Evolutionary conservation across 1,284 basidiomycete species (phyloP).

Genomic region (Pseudozyma sp.): DNA sequence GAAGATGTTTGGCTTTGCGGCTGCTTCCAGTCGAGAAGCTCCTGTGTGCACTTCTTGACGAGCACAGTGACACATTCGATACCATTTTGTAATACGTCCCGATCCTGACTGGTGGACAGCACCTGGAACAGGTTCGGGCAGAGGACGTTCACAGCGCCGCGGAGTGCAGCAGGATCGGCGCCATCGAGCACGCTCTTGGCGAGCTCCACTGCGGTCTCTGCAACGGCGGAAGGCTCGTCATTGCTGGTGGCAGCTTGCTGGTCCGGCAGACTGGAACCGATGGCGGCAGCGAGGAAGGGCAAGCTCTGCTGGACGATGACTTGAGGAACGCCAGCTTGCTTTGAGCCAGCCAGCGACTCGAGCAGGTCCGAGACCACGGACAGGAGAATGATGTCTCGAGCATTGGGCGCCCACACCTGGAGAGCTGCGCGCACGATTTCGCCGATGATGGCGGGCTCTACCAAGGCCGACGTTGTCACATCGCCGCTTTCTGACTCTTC

Average conservation of each 20-base stretch:
- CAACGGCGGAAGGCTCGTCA: conserved; percentile 35
- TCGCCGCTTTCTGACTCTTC: conserved; percentile 72
- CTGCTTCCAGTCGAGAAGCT: conserved; percentile 75
- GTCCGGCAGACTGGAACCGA: conserved; percentile 70
- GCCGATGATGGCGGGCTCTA: conserved; percentile 44
- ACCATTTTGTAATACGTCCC: conserved; percentile 75
- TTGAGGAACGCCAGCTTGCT: conserved; percentile 75
- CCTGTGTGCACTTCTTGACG: conserved; percentile 85
- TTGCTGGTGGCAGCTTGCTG: conserved; percentile 12
- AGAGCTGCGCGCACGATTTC: conserved; percentile 73
- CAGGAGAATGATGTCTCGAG: conserved; percentile 86
- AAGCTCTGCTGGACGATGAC: conserved; percentile 79
- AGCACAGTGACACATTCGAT: conserved; percentile 83
- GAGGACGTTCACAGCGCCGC: conserved; percentile 73
- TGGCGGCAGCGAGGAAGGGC: conserved; percentile 78
- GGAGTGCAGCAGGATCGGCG: conserved; percentile 79
- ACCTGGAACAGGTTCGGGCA: conserved; percentile 45
- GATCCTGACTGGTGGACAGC: conserved; percentile 47
- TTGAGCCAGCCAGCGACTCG: conserved; percentile 72
- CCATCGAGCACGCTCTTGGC: conserved; percentile 76
- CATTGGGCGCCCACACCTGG: conserved; percentile 76
- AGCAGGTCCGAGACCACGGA: conserved; percentile 87
- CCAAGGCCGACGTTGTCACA: conserved; percentile 21
- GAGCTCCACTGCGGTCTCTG: conserved; percentile 76
- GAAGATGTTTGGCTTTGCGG: conserved; percentile 11